These are phyloP conservation scores for Malus domestica DNA, from an alignment of 306 rosid genomes.

Conservation along the genomic window DNA sequence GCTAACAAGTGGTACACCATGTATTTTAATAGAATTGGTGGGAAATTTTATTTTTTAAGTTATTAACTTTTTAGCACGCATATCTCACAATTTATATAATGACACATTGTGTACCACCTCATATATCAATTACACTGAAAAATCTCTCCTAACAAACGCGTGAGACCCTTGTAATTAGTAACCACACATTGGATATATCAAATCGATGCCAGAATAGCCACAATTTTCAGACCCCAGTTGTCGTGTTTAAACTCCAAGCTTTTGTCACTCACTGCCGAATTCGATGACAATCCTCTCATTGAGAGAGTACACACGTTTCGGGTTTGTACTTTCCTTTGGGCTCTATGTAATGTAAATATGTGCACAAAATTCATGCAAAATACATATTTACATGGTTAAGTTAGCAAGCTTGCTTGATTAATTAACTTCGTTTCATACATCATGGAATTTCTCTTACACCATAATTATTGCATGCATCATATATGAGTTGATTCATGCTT, in stretches of 20 bases:
- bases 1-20: neutral
- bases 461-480: neutral
- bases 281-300: neutral
- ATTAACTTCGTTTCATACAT: neutral
- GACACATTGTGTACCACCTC: rapidly evolving
- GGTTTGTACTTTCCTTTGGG: neutral
- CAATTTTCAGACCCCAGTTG: neutral
- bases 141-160: neutral
- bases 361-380: too few species aligned
- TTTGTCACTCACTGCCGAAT: neutral
- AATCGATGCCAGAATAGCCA: neutral
- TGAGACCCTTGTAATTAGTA: neutral
- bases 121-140: rapidly evolving
- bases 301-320: neutral
- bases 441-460: neutral
- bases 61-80: too few species aligned
- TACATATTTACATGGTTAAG: too few species aligned
- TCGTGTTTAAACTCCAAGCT: neutral
- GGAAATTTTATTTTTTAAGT: too few species aligned
- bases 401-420: neutral
- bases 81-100: too few species aligned
- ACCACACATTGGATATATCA: neutral
- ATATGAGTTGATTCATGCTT: neutral
- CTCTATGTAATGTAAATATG: neutral
- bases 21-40: too few species aligned